phyloP scores from a whole-genome alignment of 169 alveolate genomes.

The Cryptosporidium meleagridis region DNA sequence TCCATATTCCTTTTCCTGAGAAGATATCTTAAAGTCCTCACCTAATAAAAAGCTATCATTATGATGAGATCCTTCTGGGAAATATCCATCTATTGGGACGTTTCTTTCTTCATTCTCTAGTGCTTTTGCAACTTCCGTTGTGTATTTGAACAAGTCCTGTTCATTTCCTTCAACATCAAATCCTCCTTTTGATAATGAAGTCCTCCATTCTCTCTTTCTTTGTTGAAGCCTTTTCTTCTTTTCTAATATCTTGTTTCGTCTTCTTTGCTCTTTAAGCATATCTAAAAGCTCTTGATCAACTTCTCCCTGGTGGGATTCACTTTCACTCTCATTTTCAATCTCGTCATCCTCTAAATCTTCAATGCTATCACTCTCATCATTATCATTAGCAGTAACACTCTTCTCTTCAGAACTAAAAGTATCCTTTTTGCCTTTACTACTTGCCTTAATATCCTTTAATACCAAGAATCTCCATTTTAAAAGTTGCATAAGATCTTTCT shows the following conservation, averaged over 20 bases:
- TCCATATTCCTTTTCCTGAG: not conserved
- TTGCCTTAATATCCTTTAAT: conserved; percentile 30
- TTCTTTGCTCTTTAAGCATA: conserved; percentile 78
- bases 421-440: not conserved
- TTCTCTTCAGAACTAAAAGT: conserved; percentile 70
- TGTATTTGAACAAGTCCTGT: conserved; percentile 73
- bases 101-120: conserved; percentile 73
- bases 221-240: conserved; percentile 79
- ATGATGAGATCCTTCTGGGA: conserved; percentile 48
- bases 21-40: conserved; percentile 58
- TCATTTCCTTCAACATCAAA: conserved; percentile 53
- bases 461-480: conserved; percentile 89
- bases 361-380: conserved; percentile 64
- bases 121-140: conserved; percentile 45
- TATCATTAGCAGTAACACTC: not conserved
- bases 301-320: conserved; percentile 71
- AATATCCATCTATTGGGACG: conserved; percentile 73
- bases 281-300: conserved; percentile 78
- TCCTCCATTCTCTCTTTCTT: conserved; percentile 75
- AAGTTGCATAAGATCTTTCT: conserved; percentile 84
- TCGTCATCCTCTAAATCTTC: conserved; percentile 66
- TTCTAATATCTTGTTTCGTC: conserved; percentile 78
- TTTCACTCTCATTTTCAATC: conserved; percentile 77
- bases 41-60: conserved; percentile 27
- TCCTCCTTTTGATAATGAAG: conserved; percentile 75